These are phyloP conservation scores for Amanita exitialis DNA, from an alignment of 768 basidiomycete genomes.

Conservation along the genomic window DNA sequence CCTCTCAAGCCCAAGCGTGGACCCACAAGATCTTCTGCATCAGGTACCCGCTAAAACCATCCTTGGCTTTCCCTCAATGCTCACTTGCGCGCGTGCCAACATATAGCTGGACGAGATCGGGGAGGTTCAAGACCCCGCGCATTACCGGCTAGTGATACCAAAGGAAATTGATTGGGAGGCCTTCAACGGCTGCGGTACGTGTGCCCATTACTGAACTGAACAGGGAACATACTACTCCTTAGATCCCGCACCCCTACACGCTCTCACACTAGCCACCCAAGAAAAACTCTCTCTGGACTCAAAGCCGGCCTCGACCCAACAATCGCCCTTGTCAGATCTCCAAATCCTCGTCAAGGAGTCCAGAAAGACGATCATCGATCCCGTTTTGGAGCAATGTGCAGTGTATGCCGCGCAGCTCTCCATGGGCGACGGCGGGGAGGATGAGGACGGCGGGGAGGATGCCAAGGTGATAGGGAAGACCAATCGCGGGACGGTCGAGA, in stretches of 20 bases:
- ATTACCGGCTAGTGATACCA: constrained; percentile 33
- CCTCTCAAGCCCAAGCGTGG: constrained; percentile 14
- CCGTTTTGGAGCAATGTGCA: constrained; percentile 26
- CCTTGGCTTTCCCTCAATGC: not conserved
- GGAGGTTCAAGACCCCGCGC: constrained; percentile 34
- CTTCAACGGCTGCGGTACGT: constrained; percentile 46
- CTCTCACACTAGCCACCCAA: constrained; percentile 30
- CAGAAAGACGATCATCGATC: constrained; percentile 40
- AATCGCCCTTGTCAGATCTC: constrained; percentile 38
- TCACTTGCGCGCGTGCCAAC: constrained; percentile 1
- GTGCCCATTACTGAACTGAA: not conserved
- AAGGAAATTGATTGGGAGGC: constrained; percentile 52
- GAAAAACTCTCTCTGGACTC: constrained; percentile 25
- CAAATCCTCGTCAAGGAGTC: constrained; percentile 49
- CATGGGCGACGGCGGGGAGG: constrained; percentile 16
- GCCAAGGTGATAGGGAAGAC: constrained; percentile 10
- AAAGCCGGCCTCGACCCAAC: constrained; percentile 29
- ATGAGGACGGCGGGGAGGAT: constrained; percentile 24
- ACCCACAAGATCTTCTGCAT: constrained; percentile 21
- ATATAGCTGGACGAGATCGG: constrained; percentile 20
- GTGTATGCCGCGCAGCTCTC: constrained; percentile 9
- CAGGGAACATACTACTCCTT: no score
- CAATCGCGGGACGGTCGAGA: constrained; percentile 16
- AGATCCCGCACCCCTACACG: constrained; percentile 49
- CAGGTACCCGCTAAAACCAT: not conserved